Percentiles rank a stretch among this genome's conserved stretches.
These are phyloP conservation scores for Puccinia triticina DNA, from an alignment of 1,284 basidiomycete genomes.

Conservation along the genomic window DNA sequence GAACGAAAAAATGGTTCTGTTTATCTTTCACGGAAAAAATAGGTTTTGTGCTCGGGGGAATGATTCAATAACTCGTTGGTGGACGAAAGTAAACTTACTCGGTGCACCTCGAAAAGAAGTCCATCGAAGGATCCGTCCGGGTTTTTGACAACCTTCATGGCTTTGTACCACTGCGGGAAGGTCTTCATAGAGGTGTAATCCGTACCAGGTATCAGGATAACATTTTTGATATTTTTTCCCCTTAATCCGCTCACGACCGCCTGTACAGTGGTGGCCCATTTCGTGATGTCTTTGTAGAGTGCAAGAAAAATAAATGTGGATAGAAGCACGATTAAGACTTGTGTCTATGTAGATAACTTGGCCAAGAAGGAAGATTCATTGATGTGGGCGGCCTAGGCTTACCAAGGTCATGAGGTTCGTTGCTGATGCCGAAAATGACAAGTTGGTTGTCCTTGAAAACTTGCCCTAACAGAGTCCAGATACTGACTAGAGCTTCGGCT, in stretches of 20 bases:
- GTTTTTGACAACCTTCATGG: conserved; percentile 32
- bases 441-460: conserved; percentile 18
- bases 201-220: conserved; percentile 18
- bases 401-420: conserved; percentile 39
- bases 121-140: conserved; percentile 25
- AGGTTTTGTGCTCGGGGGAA: too few relatives aligned
- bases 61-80: background rate
- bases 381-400: background rate
- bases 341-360: background rate
- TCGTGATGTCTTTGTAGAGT: background rate
- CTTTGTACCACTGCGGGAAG: conserved; percentile 25
- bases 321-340: background rate
- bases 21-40: too few relatives aligned
- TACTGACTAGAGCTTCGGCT: background rate
- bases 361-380: background rate
- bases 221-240: background rate
- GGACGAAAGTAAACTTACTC: conserved; percentile 14
- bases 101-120: conserved; percentile 36
- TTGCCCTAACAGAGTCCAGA: conserved; percentile 5
- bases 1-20: background rate
- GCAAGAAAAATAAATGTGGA: background rate
- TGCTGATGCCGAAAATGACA: conserved; percentile 27
- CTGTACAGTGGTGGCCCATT: conserved; percentile 31
- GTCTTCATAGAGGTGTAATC: background rate
- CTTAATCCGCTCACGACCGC: conserved; percentile 5